Evolutionary conservation across 1,284 basidiomycete species (phyloP), one percentile per base, ranked within the genome.

Genomic region (Tilletia walkeri): DNA sequence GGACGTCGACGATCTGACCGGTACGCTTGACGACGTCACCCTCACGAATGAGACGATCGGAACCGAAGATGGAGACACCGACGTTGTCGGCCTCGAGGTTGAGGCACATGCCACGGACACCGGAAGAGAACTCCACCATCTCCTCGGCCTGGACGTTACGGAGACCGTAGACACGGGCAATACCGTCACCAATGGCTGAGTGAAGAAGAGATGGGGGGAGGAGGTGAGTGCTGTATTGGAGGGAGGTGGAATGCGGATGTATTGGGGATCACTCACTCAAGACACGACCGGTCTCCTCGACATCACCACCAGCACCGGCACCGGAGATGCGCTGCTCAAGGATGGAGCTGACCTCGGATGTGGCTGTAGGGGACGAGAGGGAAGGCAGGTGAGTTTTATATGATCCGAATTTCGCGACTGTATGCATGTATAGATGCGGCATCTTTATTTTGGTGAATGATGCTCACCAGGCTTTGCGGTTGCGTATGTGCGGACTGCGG

Each of bases 11-110:
- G 87, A 99, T 98, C 86, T 96, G 92, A 82, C 95, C 95, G 80
- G 95, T 99, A 87, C 95, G 94, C 89, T 97, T 99, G 89, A 99
- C 95, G 79, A 95, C 95, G 88, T 99, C 95, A 84, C 95, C 95
- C 87, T 98, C 95, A 89, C 95, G 95, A 89, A 98, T 98, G 87
- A 92, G 90, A 90, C 95, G 93, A 88, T 98, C 95, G 87, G 94
- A 95, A 92, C 95, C 95, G 88, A 99, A 98, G 88, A 98, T 95
- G 88, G 95, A 94, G 84, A 99, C 93, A 94, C 95, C 95, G 79
- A 98, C 95, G 84, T 97, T 95, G 92, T 98, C 95, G 87, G 95
- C 93, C 88, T 99, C 95, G 90, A 99, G 92, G 92, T 99, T 99
- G 86, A 99, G 88, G 87, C 93, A 95, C 94, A 97, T 96, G 75